phyloP scores from a whole-genome alignment of 2,329 filamentous ascomycete genomes.

The Gnomoniopsis sp. region DNA sequence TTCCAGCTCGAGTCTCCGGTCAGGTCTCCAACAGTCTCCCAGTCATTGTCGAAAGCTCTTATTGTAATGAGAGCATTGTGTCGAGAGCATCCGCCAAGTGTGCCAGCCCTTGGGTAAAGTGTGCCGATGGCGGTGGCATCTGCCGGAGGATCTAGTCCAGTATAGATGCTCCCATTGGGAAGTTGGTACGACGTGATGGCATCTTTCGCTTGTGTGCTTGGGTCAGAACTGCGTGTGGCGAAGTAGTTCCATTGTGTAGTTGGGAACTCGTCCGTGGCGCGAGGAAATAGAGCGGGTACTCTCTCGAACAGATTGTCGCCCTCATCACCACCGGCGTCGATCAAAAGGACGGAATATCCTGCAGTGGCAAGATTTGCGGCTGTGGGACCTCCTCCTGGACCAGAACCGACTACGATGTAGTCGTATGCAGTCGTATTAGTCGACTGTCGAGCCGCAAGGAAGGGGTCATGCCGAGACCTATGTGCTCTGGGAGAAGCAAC shows the following conservation, averaged over 20 bases:
- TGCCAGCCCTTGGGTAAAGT: constrained; percentile 55
- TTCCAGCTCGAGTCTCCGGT: constrained; percentile 56
- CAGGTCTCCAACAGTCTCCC: constrained; percentile 46
- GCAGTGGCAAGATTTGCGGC: constrained; percentile 14
- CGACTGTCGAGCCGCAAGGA: background rate
- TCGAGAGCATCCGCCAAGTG: constrained; percentile 53
- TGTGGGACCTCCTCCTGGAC: constrained; percentile 11
- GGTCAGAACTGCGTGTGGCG: constrained; percentile 57
- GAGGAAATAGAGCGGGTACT: constrained; percentile 40
- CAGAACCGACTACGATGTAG: constrained; percentile 16
- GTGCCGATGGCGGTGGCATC: constrained; percentile 51
- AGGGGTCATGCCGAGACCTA: background rate
- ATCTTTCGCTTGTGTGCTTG: constrained; percentile 49
- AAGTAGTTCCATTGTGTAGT: constrained; percentile 61
- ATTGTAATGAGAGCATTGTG: constrained; percentile 54
- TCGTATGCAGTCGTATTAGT: constrained; percentile 8
- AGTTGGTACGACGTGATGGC: constrained; percentile 57
- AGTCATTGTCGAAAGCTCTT: constrained; percentile 52
- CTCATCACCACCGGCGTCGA: constrained; percentile 59
- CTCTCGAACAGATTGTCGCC: constrained; percentile 31
- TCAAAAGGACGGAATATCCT: constrained; percentile 13
- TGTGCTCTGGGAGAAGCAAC: background rate
- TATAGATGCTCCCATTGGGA: constrained; percentile 47
- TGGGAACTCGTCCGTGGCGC: constrained; percentile 49
- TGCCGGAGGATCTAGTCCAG: constrained; percentile 48